These are phyloP conservation scores for Trametes cingulata DNA, from an alignment of 768 basidiomycete genomes.

Conservation along the genomic window DNA sequence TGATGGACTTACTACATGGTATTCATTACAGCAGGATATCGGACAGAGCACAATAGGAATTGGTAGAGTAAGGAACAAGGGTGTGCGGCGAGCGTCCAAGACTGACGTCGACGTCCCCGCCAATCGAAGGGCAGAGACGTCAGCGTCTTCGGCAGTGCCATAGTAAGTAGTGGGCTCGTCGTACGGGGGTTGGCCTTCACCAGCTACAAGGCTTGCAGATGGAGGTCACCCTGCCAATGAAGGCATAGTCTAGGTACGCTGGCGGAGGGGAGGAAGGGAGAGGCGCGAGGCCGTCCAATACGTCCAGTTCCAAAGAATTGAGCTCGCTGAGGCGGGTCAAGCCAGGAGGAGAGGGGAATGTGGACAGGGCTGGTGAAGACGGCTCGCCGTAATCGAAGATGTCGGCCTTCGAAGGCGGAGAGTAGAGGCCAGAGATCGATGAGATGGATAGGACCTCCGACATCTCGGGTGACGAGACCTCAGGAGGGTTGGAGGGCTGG, in stretches of 20 bases:
- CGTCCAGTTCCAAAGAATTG: background rate
- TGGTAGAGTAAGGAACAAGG: too few species aligned
- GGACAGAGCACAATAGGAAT: too few species aligned
- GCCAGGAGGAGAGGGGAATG: conserved; percentile 2
- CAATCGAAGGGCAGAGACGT: background rate
- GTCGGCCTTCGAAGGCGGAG: background rate
- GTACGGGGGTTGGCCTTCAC: too few species aligned
- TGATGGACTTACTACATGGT: too few species aligned
- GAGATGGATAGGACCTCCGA: background rate
- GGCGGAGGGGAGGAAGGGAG: background rate
- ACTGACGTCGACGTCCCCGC: too few species aligned
- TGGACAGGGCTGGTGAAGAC: background rate
- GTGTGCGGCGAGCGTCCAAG: too few species aligned
- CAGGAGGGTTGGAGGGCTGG: background rate
- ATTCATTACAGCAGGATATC: too few species aligned
- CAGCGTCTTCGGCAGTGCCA: background rate
- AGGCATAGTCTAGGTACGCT: background rate
- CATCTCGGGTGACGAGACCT: background rate
- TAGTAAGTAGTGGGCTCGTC: too few species aligned
- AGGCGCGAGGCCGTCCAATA: background rate
- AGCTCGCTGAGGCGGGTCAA: background rate
- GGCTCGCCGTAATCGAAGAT: background rate
- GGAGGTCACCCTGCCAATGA: background rate
- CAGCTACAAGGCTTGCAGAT: conserved; percentile 4
- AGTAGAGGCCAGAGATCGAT: background rate